phyloP scores from a whole-genome alignment of 78 protist species.

The Capsaspora owczarzaki region DNA sequence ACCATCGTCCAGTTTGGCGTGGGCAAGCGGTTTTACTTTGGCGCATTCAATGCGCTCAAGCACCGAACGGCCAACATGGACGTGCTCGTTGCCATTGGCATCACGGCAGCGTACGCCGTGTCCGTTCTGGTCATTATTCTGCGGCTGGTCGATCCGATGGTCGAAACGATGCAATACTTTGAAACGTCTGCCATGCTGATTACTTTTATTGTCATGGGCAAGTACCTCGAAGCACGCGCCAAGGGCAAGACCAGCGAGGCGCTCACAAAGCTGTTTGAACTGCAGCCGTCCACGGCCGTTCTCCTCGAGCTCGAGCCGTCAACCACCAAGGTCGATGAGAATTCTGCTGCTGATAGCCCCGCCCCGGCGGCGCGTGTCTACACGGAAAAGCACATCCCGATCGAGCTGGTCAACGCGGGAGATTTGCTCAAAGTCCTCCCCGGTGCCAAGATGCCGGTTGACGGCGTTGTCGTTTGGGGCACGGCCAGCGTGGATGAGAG shows the following conservation, averaged over 20 bases:
- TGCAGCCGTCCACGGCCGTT: conserved; percentile 60
- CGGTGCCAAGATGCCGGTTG: conserved; percentile 15
- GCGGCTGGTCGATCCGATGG: background rate
- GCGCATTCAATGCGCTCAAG: conserved; percentile 47
- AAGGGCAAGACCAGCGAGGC: conserved; percentile 79
- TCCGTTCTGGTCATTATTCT: conserved; percentile 49
- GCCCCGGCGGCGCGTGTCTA: background rate
- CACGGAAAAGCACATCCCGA: background rate
- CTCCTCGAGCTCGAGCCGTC: background rate
- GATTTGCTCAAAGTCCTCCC: conserved; percentile 1
- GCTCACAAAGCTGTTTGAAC: conserved; percentile 45
- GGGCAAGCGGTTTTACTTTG: conserved; percentile 59
- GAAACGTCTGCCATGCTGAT: conserved; percentile 63
- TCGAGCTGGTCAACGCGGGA: background rate
- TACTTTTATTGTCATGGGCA: conserved; percentile 80
- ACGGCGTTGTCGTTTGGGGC: conserved; percentile 9
- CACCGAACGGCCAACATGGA: conserved; percentile 82
- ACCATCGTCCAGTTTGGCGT: conserved; percentile 65
- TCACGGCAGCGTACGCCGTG: conserved; percentile 49
- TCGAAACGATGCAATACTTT: conserved; percentile 10
- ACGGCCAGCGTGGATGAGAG: conserved; percentile 65
- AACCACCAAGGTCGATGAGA: background rate
- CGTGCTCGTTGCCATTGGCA: conserved; percentile 45
- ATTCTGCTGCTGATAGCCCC: background rate
- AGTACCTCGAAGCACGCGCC: conserved; percentile 75